Base-by-base conservation (phyloP, 148 eudicot species). In the Arctostaphylos glauca region DNA sequence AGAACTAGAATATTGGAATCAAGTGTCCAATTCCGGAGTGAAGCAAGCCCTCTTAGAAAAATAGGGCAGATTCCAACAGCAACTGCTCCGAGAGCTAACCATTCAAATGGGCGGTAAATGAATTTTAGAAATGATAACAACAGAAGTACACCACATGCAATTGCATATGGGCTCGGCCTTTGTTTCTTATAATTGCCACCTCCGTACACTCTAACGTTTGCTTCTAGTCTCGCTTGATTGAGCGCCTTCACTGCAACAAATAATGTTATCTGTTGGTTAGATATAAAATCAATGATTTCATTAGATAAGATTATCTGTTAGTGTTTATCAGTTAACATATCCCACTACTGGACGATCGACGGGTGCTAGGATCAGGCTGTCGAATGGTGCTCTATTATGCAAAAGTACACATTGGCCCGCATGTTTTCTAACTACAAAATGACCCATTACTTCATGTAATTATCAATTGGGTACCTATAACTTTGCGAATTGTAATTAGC, bases 131-230 rank as follows among this genome's bases (percentile, higher is more conserved):
- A 88, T 0, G 99, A 93, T 3, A 94, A 75, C 70, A 81, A 14
- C 9, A 96, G 91, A 3, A 94, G 74, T 6, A 85, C 23, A 13
- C 98, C 98, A 31, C 93, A 89, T 5, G 86, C 83, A 52, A 96
- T 81, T 47, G 93, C 92, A 44, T 80, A 94, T 3, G 91, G 92
- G 78, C 92, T 94, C n/a, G 98, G 98, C 98, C 96, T 93, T 88
- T 88, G 93, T 23, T 92, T 92, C 85, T 77, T 70, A 53, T 87
- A 79, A 25, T 66, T 91, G 16, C 77, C 58, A 41, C 86, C 81
- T 56, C 98, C 97, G 23, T 84, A 53, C 6, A 87, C 90, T 81
- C 94, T 87, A 6, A 94, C 87, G 67, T 92, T 94, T 38, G 98
- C 98, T 87, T 94, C 98, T 48, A 96, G 84, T 21, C 94, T 83